Evolutionary conservation across 208 protist species (phyloP).

Genomic region (Wallacemonas sp.): DNA sequence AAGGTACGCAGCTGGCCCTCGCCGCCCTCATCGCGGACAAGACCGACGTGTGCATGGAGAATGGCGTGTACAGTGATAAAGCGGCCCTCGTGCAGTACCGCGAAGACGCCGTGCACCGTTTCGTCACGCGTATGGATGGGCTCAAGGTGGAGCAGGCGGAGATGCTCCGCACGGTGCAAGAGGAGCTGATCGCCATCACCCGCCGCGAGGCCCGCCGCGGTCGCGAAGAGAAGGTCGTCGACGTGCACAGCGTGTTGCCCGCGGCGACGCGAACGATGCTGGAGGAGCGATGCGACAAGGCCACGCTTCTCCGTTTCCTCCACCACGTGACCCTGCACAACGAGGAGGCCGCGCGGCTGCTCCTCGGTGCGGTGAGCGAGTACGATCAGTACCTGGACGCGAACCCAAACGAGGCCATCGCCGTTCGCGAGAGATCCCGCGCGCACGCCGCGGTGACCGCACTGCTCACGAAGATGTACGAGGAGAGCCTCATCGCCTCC

Average conservation of each 20-base stretch:
- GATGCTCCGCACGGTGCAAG: slow-evolving; percentile 59
- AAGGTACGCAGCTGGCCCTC: slow-evolving; percentile 34
- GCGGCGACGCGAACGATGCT: slow-evolving; percentile 32
- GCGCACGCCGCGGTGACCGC: slow-evolving; percentile 25
- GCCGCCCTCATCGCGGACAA: slow-evolving; percentile 46
- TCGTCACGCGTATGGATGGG: slow-evolving; percentile 54
- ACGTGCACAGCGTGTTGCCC: slow-evolving; percentile 36
- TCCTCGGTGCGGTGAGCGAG: slow-evolving; percentile 59
- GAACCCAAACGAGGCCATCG: slow-evolving; percentile 48
- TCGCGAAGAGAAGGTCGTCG: slow-evolving; percentile 34
- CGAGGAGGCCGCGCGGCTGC: slow-evolving; percentile 24
- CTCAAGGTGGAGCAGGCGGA: slow-evolving; percentile 52
- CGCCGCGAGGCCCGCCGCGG: slow-evolving; percentile 20
- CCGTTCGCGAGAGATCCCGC: slow-evolving; percentile 22
- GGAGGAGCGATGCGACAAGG: slow-evolving; percentile 44
- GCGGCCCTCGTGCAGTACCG: slow-evolving; percentile 37
- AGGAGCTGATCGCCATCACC: slow-evolving; percentile 44
- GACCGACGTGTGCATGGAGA: slow-evolving; percentile 49
- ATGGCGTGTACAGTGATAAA: slow-evolving; percentile 45
- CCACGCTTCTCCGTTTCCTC: slow-evolving; percentile 54
- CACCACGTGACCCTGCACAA: slow-evolving; percentile 49
- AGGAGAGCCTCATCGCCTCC: slow-evolving; percentile 43
- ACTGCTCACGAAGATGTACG: slow-evolving; percentile 57
- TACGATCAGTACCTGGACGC: slow-evolving; percentile 38
- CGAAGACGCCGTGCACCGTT: slow-evolving; percentile 37